Evolutionary conservation across 169 alveolate genomes (phyloP), one percentile per base, ranked within the genome.

Genomic region (Plasmodium reichenowi): DNA sequence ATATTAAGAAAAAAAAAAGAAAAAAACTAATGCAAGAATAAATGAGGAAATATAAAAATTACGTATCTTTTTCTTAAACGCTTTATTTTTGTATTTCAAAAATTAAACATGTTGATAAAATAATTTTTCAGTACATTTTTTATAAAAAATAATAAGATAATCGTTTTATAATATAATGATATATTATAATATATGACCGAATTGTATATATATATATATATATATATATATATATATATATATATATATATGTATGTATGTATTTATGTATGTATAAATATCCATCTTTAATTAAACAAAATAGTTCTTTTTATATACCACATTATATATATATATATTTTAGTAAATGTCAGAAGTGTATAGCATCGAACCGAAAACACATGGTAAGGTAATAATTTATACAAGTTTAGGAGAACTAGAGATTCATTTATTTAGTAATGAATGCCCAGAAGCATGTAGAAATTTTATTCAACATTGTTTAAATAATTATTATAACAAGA

Each of bases 381-480:
- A 95, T 26, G 99, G 99, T 26, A 95, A 97, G 88, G 98, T 97
- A 6, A 96, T 97, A 4, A 32, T 97, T n/a, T 95, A 94, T 88
- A 97, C 99, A 17, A 93, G 95, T 47, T 92, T 93, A 72, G 99
- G 99, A 13, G 98, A 97, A 66, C 90, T 97, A 59, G 98, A 97
- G 70, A 88, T 97, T 47, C 97, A 95, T 50, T 94, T 97, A 38
- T 97, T 98, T 97, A 89, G 97, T 50, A 86, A 94, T 54, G 98
- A 97, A 89, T 94, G 98, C 3, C 99, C 98, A 26, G 92, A 92
- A 74, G 95, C 99, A 10, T 96, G 98, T 71, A 76, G 96, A 71
- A 97, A 97, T 88, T 97, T 97, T 88, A 94, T 96, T 63, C 96
- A 96, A 78, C 91, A 95, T 12, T 97, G 98, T 71, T 70, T 96